Conservation (phyloP, 2,329 filamentous ascomycete species). For the Aschersonia sp. region DNA sequence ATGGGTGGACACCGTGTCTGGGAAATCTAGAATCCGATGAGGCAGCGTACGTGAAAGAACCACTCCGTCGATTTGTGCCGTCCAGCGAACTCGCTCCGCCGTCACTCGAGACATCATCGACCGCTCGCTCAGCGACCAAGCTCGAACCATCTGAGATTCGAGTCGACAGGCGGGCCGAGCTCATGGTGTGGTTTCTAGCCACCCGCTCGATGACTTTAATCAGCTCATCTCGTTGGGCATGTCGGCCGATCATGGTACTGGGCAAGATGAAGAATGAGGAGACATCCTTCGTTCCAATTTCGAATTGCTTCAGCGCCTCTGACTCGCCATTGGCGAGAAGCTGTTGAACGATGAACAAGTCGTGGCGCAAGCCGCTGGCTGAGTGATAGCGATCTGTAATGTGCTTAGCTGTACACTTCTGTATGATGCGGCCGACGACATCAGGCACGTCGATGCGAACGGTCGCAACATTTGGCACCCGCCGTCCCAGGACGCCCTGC, state of each 20-base stretch:
- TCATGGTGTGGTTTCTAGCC: constrained; percentile 45
- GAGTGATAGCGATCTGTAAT: constrained; percentile 83
- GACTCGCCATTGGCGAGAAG: constrained; percentile 63
- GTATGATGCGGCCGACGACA: constrained; percentile 66
- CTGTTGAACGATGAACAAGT: constrained; percentile 60
- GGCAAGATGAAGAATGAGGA: constrained; percentile 88
- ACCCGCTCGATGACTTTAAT: constrained; percentile 64
- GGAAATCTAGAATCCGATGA: constrained; percentile 25
- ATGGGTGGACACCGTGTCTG: constrained; percentile 24
- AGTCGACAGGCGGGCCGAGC: constrained; percentile 24
- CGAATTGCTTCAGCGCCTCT: constrained; percentile 55
- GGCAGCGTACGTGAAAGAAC: constrained; percentile 31
- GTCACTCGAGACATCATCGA: constrained; percentile 44
- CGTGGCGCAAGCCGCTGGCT: constrained; percentile 70
- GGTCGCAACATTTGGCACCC: constrained; percentile 61
- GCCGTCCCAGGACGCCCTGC: constrained; percentile 69
- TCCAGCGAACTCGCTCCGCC: constrained; percentile 40
- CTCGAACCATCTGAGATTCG: constrained; percentile 39
- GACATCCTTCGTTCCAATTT: constrained; percentile 70
- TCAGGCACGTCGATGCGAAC: constrained; percentile 75
- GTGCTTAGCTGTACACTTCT: constrained; percentile 83
- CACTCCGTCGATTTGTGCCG: constrained; percentile 32
- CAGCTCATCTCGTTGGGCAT: constrained; percentile 55
- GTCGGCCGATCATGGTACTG: constrained; percentile 64
- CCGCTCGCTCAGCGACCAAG: constrained; percentile 33